Percentiles rank a stretch among this genome's conserved stretches.
Conservation (phyloP, 495 filamentous ascomycete species). For the Poronia punctata region DNA sequence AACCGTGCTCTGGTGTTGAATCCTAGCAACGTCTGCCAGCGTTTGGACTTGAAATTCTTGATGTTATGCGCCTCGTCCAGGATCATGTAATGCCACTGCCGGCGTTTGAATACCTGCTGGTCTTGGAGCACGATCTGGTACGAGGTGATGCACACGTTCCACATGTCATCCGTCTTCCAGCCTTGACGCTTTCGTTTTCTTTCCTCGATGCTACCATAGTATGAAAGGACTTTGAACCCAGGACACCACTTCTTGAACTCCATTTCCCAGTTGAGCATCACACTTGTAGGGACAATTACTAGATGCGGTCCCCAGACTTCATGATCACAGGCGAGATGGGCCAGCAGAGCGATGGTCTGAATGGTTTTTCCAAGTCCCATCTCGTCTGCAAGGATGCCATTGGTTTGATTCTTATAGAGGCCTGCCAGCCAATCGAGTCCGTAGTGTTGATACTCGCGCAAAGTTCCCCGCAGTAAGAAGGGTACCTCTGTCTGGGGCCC, state of each 20-base stretch:
- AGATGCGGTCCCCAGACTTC: slow-evolving; percentile 94
- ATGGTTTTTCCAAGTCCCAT: slow-evolving; percentile 99
- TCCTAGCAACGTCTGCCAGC: slow-evolving; percentile 90
- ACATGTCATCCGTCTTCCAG: slow-evolving; percentile 83
- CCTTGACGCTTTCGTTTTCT: slow-evolving; percentile 82
- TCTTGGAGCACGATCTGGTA: slow-evolving; percentile 96
- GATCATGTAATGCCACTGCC: slow-evolving; percentile 97
- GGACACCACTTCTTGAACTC: slow-evolving; percentile 99
- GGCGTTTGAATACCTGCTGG: slow-evolving; percentile 82
- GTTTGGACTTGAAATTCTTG: slow-evolving; percentile 96
- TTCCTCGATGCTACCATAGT: slow-evolving; percentile 91
- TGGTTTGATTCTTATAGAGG: slow-evolving; percentile 85
- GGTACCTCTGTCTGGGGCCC: slow-evolving; percentile 69
- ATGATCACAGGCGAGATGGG: slow-evolving; percentile 86
- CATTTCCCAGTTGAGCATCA: slow-evolving; percentile 99
- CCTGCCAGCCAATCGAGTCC: slow-evolving; percentile 95
- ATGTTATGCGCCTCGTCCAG: slow-evolving; percentile 99
- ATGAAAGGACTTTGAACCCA: slow-evolving; percentile 95
- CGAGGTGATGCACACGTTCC: slow-evolving; percentile 95
- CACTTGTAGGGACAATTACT: slow-evolving; percentile 93
- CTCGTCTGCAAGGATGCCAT: slow-evolving; percentile 97
- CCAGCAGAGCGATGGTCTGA: slow-evolving; percentile 91
- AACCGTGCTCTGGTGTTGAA: slow-evolving; percentile 84
- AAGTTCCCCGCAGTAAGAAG: slow-evolving; percentile 78
- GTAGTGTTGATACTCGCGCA: slow-evolving; percentile 95